Percentiles rank a stretch among this genome's conserved stretches.
These are phyloP conservation scores for Gillenia trifoliata DNA, from an alignment of 306 rosid genomes.

Conservation along the genomic window DNA sequence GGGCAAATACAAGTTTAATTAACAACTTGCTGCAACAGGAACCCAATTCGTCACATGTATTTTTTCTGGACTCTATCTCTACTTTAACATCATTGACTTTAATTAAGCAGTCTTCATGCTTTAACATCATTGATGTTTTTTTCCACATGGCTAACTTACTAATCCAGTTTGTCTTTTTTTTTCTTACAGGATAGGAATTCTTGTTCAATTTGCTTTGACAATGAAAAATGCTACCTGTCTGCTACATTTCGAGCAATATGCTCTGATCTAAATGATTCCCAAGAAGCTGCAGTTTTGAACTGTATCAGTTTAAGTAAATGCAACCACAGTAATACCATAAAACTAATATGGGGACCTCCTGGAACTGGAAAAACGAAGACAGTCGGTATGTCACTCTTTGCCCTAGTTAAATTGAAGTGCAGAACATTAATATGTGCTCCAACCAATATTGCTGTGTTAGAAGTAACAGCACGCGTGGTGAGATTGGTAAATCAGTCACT, in stretches of 20 bases:
- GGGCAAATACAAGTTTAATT: constrained; percentile 18
- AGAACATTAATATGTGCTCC: constrained; percentile 64
- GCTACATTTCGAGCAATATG: background rate
- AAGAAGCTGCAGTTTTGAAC: constrained; percentile 30
- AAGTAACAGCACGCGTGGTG: constrained; percentile 31
- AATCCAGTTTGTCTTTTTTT: background rate
- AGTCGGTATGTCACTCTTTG: constrained; percentile 28
- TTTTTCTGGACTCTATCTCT: background rate
- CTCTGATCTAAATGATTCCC: constrained; percentile 42
- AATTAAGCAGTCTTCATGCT: background rate
- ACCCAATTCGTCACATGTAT: constrained; percentile 29
- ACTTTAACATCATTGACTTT: background rate
- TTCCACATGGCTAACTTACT: background rate
- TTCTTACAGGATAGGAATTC: constrained; percentile 31
- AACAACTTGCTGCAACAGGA: constrained; percentile 23
- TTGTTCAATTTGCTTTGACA: constrained; percentile 14
- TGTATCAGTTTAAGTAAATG: constrained; percentile 32
- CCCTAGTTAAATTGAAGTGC: constrained; percentile 24
- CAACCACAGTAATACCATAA: constrained; percentile 19
- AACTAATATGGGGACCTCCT: constrained; percentile 58
- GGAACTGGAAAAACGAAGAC: constrained; percentile 71
- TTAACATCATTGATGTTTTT: background rate
- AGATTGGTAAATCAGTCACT: background rate
- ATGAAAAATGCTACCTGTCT: background rate
- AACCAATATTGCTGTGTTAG: constrained; percentile 48